Evolutionary conservation across 345 rosid genomes (phyloP).

Genomic region (Lenwebbia sp.): DNA sequence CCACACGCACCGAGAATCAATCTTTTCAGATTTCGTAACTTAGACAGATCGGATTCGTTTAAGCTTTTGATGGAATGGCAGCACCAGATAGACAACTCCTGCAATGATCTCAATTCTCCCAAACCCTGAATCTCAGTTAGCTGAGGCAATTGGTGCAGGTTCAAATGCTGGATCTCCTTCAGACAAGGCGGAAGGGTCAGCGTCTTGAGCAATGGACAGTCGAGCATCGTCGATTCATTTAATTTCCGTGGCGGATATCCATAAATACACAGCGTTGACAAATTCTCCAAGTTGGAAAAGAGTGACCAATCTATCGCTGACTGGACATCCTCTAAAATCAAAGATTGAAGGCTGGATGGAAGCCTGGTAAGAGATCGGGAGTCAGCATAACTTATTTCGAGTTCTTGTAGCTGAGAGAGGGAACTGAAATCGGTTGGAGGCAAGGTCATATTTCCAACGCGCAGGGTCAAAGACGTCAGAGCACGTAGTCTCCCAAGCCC

Average conservation of each 20-base stretch:
- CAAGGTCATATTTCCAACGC: background rate
- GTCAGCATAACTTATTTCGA: background rate
- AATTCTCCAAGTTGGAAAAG: background rate
- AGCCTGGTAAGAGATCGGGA: background rate
- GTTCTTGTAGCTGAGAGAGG: background rate
- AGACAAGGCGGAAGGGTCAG: fast-evolving
- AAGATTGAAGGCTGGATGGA: background rate
- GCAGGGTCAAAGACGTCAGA: fast-evolving
- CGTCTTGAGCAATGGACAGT: background rate
- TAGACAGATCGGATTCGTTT: background rate
- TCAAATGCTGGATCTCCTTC: background rate
- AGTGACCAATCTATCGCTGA: background rate
- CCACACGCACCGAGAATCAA: fast-evolving
- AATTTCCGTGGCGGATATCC: no score
- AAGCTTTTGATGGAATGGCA: background rate
- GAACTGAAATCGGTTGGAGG: background rate
- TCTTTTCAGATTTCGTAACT: background rate
- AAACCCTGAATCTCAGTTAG: background rate
- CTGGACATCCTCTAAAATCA: background rate
- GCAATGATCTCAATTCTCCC: background rate
- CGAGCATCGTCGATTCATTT: no score
- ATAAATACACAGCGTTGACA: background rate
- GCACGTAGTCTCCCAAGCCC: background rate
- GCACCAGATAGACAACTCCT: fast-evolving
- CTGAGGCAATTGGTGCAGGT: fast-evolving